phyloP scores from a whole-genome alignment of 768 basidiomycete species.

The Suillus ampliporus region DNA sequence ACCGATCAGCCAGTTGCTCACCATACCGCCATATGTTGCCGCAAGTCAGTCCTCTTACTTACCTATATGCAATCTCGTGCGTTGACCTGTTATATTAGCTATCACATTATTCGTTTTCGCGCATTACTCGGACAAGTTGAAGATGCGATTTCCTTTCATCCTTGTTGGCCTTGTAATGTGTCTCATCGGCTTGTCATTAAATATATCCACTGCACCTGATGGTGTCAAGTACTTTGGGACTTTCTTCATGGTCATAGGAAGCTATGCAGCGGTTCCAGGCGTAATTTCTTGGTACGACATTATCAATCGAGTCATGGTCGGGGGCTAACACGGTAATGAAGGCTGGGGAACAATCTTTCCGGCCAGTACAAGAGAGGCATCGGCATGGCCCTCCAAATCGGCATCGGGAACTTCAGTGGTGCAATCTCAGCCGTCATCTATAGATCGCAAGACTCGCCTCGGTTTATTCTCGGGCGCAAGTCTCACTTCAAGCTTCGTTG shows the following conservation, averaged over 20 bases:
- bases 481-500: not conserved
- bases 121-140: constrained; percentile 57
- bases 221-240: constrained; percentile 75
- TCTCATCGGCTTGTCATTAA: constrained; percentile 63
- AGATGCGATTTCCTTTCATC: constrained; percentile 63
- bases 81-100: constrained; percentile 39
- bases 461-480: constrained; percentile 50
- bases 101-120: constrained; percentile 56
- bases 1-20: constrained; percentile 62
- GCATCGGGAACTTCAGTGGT: constrained; percentile 62
- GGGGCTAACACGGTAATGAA: not conserved
- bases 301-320: not conserved
- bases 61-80: not conserved
- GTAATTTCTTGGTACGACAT: constrained; percentile 60
- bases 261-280: constrained; percentile 64
- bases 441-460: constrained; percentile 58
- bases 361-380: constrained; percentile 75
- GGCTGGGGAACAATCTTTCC: constrained; percentile 16
- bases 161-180: constrained; percentile 52
- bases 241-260: constrained; percentile 66
- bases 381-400: constrained; percentile 57
- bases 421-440: constrained; percentile 69
- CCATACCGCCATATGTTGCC: constrained; percentile 66
- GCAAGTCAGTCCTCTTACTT: constrained; percentile 52
- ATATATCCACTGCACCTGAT: constrained; percentile 54